Evolutionary conservation across 495 filamentous ascomycete genomes (phyloP), one percentile per base, ranked within the genome.

Genomic region (Trichoderma parareesei): DNA sequence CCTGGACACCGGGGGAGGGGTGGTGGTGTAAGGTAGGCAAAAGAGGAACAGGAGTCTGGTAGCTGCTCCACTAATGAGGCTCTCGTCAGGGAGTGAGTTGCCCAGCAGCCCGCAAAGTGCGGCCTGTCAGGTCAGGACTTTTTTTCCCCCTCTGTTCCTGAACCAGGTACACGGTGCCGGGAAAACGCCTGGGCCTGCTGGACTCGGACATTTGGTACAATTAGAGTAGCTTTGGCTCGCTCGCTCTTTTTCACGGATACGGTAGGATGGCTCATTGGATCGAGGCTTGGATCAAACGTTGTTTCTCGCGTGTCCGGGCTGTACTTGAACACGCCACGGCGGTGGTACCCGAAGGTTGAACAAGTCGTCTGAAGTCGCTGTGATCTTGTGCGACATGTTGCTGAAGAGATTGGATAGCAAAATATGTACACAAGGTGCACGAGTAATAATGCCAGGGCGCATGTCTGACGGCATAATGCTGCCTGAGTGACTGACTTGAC

Each of bases 91-190:
- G 48, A 27, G 27, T 27, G 27, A 27, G 0, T 27, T 27, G 27
- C n/a, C n/a, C 4, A 9, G 44, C 53, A 11, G 27, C 53, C 40
- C 3, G 53, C 20, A 37, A 57, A 57, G 7, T 13, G 53, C 53
- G 18, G 53, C 53, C 53, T 3, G 44, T 14, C 53, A 57, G 53
- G 14, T 11, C n/a, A n/a, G 48, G 48, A 27, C 27, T 2, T 27
- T 27, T 27, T 27, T 2, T 27, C 27, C 27, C 27, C 27, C 27
- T 27, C 2, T 2, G 27, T 27, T 27, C 27, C 8, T 8, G 7
- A 57, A 57, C 53, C 53, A 57, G 53, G 53, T 57, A 57, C 53
- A 27, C 53, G 53, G 53, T 57, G 53, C 53, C 53, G 27, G 27
- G 27, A 57, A 27, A 57, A 37, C 3, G 53, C 53, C 4, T n/a